Percentiles rank a stretch among this genome's conserved stretches.
phyloP scores from a whole-genome alignment of 441 rosid species.

The Dalechampia spathulata region DNA sequence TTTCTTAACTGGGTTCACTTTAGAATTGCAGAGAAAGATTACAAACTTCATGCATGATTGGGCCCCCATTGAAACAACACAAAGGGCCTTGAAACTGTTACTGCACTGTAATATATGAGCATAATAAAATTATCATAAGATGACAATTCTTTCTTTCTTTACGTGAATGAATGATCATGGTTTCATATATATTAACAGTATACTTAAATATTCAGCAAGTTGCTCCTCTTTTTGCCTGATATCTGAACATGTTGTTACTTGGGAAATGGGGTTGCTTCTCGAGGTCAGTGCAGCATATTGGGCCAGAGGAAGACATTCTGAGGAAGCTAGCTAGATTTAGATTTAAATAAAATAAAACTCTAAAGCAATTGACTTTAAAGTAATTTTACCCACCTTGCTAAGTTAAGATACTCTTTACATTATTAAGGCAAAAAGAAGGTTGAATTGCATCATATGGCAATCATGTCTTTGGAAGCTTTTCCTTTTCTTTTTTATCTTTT shows the following conservation, averaged over 20 bases:
- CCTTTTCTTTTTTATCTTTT: background rate
- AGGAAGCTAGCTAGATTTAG: background rate
- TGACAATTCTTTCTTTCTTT: background rate
- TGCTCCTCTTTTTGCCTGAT: background rate
- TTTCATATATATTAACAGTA: no score
- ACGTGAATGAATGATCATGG: no score
- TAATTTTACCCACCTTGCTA: background rate
- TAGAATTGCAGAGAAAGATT: background rate
- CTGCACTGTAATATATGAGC: constrained; percentile 1
- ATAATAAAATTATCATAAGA: background rate
- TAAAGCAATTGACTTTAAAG: background rate
- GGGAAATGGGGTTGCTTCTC: no score
- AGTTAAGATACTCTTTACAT: background rate
- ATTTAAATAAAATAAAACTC: constrained; percentile 11
- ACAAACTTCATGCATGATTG: background rate
- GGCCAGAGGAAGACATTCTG: constrained; percentile 3
- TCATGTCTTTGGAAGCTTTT: constrained; percentile 14
- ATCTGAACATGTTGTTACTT: no score
- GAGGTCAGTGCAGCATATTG: background rate
- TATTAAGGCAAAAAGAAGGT: background rate
- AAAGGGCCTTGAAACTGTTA: background rate
- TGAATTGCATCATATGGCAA: constrained; percentile 15
- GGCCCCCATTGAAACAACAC: background rate
- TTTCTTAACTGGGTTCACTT: background rate
- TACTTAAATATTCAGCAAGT: background rate